phyloP scores from a whole-genome alignment of 495 filamentous ascomycete species.

The Beverwykella pulmonaria region DNA sequence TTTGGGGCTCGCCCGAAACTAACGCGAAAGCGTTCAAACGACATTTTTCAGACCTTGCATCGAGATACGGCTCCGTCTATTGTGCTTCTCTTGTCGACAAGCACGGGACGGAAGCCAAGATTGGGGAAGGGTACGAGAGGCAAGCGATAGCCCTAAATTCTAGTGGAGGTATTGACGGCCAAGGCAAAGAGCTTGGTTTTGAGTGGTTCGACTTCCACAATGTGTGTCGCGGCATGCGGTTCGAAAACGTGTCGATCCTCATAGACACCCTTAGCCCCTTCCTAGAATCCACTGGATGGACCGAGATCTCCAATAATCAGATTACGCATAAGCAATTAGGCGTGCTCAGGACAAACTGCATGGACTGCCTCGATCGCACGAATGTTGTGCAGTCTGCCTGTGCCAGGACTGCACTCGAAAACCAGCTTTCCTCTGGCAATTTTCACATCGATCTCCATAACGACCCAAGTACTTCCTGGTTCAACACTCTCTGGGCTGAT shows the following conservation, averaged over 20 bases:
- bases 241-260: constrained; percentile 84
- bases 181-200: constrained; percentile 61
- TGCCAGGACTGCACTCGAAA: constrained; percentile 73
- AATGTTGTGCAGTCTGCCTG: constrained; percentile 91
- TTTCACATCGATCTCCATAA: constrained; percentile 66
- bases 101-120: constrained; percentile 71
- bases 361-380: constrained; percentile 95
- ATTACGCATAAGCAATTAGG: constrained; percentile 61
- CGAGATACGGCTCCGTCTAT: constrained; percentile 73
- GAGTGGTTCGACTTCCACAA: constrained; percentile 97
- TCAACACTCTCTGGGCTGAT: constrained; percentile 94
- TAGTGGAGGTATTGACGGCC: constrained; percentile 56
- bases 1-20: constrained; percentile 73
- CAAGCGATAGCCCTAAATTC: constrained; percentile 64
- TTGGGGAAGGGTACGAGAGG: constrained; percentile 76
- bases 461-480: constrained; percentile 81
- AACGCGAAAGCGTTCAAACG: constrained; percentile 76
- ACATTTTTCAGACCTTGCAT: constrained; percentile 70
- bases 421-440: constrained; percentile 72
- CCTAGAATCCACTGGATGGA: constrained; percentile 64
- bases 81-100: constrained; percentile 87
- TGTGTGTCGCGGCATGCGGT: constrained; percentile 92
- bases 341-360: constrained; percentile 88
- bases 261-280: constrained; percentile 67
- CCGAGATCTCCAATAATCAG: constrained; percentile 46